These are phyloP conservation scores for Amanita molliuscula DNA, from an alignment of 768 basidiomycete species.

Conservation along the genomic window DNA sequence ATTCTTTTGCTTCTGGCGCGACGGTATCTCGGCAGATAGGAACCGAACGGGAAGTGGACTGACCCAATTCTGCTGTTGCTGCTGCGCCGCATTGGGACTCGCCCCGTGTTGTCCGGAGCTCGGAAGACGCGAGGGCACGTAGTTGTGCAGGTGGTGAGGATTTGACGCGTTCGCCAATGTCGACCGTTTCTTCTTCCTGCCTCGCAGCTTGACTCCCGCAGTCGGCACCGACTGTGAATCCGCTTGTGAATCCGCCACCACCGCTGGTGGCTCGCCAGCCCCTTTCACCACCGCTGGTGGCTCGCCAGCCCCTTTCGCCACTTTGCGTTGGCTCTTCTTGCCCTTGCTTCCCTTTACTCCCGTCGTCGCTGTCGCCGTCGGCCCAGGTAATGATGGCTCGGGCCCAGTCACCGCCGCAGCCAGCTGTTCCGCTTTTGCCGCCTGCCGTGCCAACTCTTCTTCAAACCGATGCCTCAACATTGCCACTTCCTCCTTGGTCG, in stretches of 20 bases:
- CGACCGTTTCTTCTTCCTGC: constrained; percentile 91
- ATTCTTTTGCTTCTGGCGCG: constrained; percentile 19
- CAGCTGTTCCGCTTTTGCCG: constrained; percentile 48
- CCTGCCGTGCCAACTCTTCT: constrained; percentile 62
- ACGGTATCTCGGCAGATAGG: constrained; percentile 57
- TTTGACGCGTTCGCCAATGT: constrained; percentile 89
- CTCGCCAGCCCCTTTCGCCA: not conserved
- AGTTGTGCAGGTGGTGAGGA: constrained; percentile 92
- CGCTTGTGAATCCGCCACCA: not conserved
- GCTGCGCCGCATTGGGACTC: constrained; percentile 21
- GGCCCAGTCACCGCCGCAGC: constrained; percentile 13
- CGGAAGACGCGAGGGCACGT: constrained; percentile 77
- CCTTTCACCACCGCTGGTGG: not conserved
- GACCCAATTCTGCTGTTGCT: constrained; percentile 31
- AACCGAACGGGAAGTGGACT: constrained; percentile 58
- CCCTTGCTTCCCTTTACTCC: not conserved
- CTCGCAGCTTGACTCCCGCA: not conserved
- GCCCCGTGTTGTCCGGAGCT: constrained; percentile 1
- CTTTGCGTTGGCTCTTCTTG: not conserved
- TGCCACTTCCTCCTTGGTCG: constrained; percentile 60
- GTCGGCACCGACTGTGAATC: not conserved
- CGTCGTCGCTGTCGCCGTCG: not conserved
- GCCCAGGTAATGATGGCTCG: not conserved
- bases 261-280: not conserved
- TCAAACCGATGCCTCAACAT: constrained; percentile 61